phyloP scores from a whole-genome alignment of 352 stramenopile genomes.

The Aphanomyces euteiches region DNA sequence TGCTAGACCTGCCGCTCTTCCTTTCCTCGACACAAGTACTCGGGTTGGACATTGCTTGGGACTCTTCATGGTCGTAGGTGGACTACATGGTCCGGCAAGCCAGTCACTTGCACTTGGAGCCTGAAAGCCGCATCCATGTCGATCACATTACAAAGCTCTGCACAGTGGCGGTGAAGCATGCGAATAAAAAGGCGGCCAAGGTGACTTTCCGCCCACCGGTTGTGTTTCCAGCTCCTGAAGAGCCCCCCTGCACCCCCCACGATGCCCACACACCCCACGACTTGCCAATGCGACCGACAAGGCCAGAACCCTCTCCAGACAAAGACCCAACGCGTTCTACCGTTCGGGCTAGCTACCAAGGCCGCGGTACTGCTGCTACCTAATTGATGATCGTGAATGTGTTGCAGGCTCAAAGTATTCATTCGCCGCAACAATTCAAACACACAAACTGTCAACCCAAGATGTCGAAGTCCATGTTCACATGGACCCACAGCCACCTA shows the following conservation, averaged over 20 bases:
- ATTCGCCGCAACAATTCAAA: constrained; percentile 8
- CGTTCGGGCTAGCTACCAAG: too few relatives aligned
- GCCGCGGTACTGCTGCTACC: background rate
- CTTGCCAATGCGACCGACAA: background rate
- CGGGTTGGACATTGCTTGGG: background rate
- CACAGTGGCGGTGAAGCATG: background rate
- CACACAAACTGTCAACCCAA: constrained; percentile 12
- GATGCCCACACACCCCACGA: constrained; percentile 24
- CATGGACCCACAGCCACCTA: background rate
- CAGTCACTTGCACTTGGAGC: background rate
- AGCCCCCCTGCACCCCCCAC: background rate
- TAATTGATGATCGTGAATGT: background rate
- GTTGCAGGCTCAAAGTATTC: constrained; percentile 7
- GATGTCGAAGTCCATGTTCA: constrained; percentile 23
- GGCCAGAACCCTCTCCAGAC: constrained; percentile 2
- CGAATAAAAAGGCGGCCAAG: constrained; percentile 2
- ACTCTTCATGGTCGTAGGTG: constrained; percentile 16
- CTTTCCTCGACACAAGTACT: background rate
- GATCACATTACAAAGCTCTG: constrained; percentile 13
- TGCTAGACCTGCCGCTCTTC: constrained; percentile 17
- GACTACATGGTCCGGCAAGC: constrained; percentile 3
- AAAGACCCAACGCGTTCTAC: background rate
- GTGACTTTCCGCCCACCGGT: background rate
- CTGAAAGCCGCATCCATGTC: background rate
- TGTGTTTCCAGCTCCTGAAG: background rate